These are phyloP conservation scores for Umbelopsis ramanniana DNA, from an alignment of 192 early-diverging fungal species.

Conservation along the genomic window DNA sequence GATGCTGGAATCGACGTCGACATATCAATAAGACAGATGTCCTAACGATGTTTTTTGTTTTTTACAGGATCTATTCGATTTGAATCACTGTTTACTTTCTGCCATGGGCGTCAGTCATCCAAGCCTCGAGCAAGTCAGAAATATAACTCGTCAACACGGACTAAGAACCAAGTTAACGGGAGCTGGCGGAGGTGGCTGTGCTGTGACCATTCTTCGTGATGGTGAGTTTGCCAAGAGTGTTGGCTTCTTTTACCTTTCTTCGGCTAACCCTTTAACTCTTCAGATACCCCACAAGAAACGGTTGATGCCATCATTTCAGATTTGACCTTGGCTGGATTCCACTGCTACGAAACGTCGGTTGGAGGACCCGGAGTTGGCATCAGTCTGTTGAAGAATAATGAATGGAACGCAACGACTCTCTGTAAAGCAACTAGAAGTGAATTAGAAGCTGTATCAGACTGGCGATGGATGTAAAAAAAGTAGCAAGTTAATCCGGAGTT, in stretches of 20 bases:
- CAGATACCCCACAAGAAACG: conserved; percentile 42
- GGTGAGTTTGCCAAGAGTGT: conserved; percentile 42
- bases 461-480: conserved; percentile 9
- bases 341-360: conserved; percentile 73
- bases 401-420: conserved; percentile 14
- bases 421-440: conserved; percentile 22
- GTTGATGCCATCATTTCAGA: conserved; percentile 51
- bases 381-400: conserved; percentile 25
- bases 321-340: conserved; percentile 64
- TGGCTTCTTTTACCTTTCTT: conserved; percentile 3
- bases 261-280: neutral
- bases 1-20: neutral
- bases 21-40: neutral
- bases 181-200: conserved; percentile 97
- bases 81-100: conserved; percentile 84
- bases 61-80: conserved; percentile 70
- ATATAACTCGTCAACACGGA: conserved; percentile 59
- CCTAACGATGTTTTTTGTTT: neutral
- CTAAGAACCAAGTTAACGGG: conserved; percentile 93
- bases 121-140: conserved; percentile 76
- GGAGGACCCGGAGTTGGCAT: conserved; percentile 68
- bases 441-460: conserved; percentile 1
- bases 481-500: neutral
- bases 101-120: conserved; percentile 87
- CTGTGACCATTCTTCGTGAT: conserved; percentile 75